Evolutionary conservation across 2,329 filamentous ascomycete species (phyloP), one percentile per base, ranked within the genome.

Genomic region (Ascochyta lentis): DNA sequence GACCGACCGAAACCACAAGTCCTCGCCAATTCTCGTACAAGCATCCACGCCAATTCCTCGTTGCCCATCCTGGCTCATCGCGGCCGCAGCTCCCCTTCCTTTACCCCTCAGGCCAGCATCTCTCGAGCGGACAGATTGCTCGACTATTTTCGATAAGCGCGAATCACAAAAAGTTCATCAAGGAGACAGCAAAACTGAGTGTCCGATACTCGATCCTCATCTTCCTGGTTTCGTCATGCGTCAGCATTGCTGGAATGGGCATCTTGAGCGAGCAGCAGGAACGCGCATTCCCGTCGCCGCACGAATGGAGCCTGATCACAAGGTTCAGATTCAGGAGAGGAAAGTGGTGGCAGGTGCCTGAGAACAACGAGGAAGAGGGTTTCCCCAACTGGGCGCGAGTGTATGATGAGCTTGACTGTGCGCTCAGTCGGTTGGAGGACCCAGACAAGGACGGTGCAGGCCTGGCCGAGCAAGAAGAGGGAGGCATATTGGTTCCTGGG

Each of bases 291-390:
- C 92, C 92, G 0, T 93, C 91, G 1, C 93, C 94, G 1, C 83
- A 85, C 24, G 93, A 96, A 72, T 97, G 93, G 92, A 80, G 80
- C 0, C 89, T 87, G 74, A 77, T 86, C 61, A 91, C 89, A 41
- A 82, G 92, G 23, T 85, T 89, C 76, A 80, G 83, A 35, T 82
- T 90, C 59, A 84, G 91, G 37, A 83, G 84, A 46, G 89, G 70
- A 8, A 73, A 69, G 41, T 76, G 73, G 73, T 73, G 68, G 69
- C 68, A 74, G 60, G 67, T 76, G n/a, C 68, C 89, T 4, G 81
- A 83, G 65, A 84, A 83, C 50, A 81, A 84, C 46, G 83, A 85
- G 59, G 81, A 86, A 39, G 81, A 82, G 13, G 81, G 84, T 10
- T 79, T 83, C n/a, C 80, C 83, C n/a, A 86, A 92, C 68, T 96